Evolutionary conservation across 2,329 filamentous ascomycete species (phyloP), one percentile per base, ranked within the genome.

Genomic region (Chalaropsis thielavioides): DNA sequence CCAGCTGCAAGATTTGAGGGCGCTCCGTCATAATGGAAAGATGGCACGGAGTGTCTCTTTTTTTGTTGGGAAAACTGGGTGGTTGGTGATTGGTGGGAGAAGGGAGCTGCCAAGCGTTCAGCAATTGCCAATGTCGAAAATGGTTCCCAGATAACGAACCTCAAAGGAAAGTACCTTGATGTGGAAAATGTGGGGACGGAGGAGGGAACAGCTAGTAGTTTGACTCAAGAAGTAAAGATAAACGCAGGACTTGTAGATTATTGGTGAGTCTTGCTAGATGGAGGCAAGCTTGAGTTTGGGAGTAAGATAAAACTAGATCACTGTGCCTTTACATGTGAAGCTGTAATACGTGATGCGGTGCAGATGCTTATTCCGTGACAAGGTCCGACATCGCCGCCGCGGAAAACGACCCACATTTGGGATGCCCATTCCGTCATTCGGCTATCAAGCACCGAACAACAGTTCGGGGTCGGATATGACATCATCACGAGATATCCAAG

Each of bases 1-100:
- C 76, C 19, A 78, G 70, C 35, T 75, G 71, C 22, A 78, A 70
- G n/a, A 78, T 72, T 69, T 75, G 77, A 19, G 69, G 70, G 24
- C 63, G 56, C 11, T 38, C 8, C 7, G 63, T 10, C 43, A 41
- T 49, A 19, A 27, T 43, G 24, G 19, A 60, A 54, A 59, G 4
- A 31, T 24, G 71, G 70, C 58, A 71, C 72, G 24, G 58, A 44
- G 41, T 46, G 17, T 17, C 11, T 46, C 22, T 19, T 31, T 49
- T 24, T 24, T 49, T 24, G 19, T 49, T 11, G 4, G 19, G 46
- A 22, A 4, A 49, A 24, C 10, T 11, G 46, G n/a, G n/a, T n/a
- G n/a, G n/a, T n/a, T n/a, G n/a, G n/a, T n/a, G n/a, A n/a, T n/a
- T 49, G n/a, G 46, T 49, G 46, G 22, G 46, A 49, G 22, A 24